Evolutionary conservation across 1,284 basidiomycete species (phyloP), one percentile per base, ranked within the genome.

Genomic region (Tremellales sp.): DNA sequence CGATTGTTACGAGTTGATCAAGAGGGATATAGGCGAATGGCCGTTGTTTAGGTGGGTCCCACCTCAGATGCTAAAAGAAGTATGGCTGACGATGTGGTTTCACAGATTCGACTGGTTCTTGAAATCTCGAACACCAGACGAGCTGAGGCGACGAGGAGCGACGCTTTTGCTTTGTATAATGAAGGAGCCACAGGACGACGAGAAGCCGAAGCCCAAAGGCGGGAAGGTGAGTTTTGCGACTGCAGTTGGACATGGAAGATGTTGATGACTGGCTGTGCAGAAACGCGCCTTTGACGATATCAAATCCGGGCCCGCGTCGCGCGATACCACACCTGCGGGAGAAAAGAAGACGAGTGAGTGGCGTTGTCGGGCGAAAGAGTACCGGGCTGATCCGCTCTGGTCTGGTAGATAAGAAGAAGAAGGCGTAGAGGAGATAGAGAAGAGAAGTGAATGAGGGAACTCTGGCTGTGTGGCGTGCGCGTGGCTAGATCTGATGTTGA

Each of bases 1-100:
- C 47, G 92, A 97, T 63, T 86, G 91, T 31, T 97, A 92, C 66
- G 94, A 99, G 65, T 76, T 84, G 42, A 97, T 98, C 75, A 97
- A 97, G 79, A 83, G 85, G 72, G 94, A 98, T 73, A 90, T 98
- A 50, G 85, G 85, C 32, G 89, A 93, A 70, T 94, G 91, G 74
- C 90, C 91, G 0, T 85, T 92, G n/a, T 98, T 98, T 76, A 78
- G 91, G 43, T 72, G 41, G 57, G 65, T 37, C 9, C 14, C 40
- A 40, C 13, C 9, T 19, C 41, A 12, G 31, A 24, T 22, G 16
- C 22, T 24, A 22, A 4, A 28, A 16, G 35, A 31, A 19, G 29
- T 19, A 13, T 21, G 16, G 34, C 28, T 43, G 10, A 21, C 32
- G 18, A 29, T 25, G n/a, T 44, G n/a, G 16, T 26, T 14, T 25